Evolutionary conservation across 768 basidiomycete species (phyloP), one percentile per base, ranked within the genome.

Genomic region (Crepidotus variabilis): DNA sequence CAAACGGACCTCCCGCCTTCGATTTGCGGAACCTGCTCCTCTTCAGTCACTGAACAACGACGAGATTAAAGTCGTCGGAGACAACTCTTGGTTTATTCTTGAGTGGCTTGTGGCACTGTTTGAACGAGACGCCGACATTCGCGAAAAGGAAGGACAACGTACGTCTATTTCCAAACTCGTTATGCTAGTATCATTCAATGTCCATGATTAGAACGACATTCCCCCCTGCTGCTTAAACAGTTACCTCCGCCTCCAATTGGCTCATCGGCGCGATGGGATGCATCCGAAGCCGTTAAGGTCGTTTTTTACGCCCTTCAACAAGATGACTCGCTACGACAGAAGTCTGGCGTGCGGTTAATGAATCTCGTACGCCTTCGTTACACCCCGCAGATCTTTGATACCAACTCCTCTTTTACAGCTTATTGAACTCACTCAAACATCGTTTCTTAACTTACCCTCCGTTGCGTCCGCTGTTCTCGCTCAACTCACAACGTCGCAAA

Each of bases 11-110:
- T 72, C 36, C 63, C 53, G 57, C 54, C 18, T 61, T 56, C 49
- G 62, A 16, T 58, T 56, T 20, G 56, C 59, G 22, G 68, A 64
- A 16, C 33, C 60, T 10, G 61, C 65, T 9, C 59, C 64, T 43
- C 32, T 21, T 9, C 51, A 58, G 47, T 14, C 24, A 21, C 45
- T 60, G 50, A 43, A 60, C 54, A 32, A 51, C 39, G 50, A 43
- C 8, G 71, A 68, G 21, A 54, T 67, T 35, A 58, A 62, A n/a
- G 64, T 78, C 10, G 78, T 91, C 21, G 82, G 81, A 21, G 77
- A 81, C 48, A 73, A 85, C 58, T 83, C 88, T 4, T 92, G 90
- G 90, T 77, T 81, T 28, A 65, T 86, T 43, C 75, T 92, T n/a
- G 80, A 83, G 20, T 91, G 87, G 86, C 60, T 91, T 0, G 53